A percentile compares a stretch with the other conserved stretches of the same genome.
Evolutionary conservation across 441 rosid species (phyloP).

Genomic region (Gossypium gossypioides): DNA sequence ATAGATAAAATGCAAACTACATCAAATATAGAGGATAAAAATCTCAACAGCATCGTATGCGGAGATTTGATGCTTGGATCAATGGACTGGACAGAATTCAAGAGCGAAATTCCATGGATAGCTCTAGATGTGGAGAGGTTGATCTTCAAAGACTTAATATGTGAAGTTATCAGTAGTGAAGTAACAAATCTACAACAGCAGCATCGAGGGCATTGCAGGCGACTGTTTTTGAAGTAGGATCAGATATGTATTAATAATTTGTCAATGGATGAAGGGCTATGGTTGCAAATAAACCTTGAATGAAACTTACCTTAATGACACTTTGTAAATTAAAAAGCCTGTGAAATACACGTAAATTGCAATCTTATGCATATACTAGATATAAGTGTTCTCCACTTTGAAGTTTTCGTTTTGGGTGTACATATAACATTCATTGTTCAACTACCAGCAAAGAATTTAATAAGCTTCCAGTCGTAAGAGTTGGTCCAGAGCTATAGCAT

Average conservation of each 20-base stretch:
- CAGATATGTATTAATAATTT: background rate
- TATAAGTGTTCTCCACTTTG: background rate
- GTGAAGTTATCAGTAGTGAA: slow-evolving; percentile 47
- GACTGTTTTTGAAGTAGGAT: slow-evolving; percentile 39
- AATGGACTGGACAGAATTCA: slow-evolving; percentile 41
- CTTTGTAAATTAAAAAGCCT: slow-evolving; percentile 21
- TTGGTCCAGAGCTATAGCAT: background rate
- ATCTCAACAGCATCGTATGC: slow-evolving; percentile 34
- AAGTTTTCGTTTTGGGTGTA: background rate
- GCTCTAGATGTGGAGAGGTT: slow-evolving; percentile 63
- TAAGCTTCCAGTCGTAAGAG: background rate
- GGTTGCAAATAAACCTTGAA: slow-evolving; percentile 21
- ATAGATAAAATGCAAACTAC: slow-evolving; percentile 49
- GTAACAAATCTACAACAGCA: slow-evolving; percentile 25
- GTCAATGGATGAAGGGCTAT: background rate
- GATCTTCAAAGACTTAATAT: slow-evolving; percentile 78
- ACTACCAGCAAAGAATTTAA: background rate
- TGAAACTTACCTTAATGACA: slow-evolving; percentile 19
- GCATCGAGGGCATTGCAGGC: slow-evolving; percentile 43
- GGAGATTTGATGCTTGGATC: slow-evolving; percentile 46
- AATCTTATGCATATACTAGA: background rate
- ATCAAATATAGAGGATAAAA: slow-evolving; percentile 42
- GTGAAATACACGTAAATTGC: slow-evolving; percentile 18
- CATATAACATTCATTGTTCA: background rate
- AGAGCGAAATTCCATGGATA: slow-evolving; percentile 47